These are phyloP conservation scores for Fusarium heterosporum DNA, from an alignment of 2,329 filamentous ascomycete genomes.

Conservation along the genomic window DNA sequence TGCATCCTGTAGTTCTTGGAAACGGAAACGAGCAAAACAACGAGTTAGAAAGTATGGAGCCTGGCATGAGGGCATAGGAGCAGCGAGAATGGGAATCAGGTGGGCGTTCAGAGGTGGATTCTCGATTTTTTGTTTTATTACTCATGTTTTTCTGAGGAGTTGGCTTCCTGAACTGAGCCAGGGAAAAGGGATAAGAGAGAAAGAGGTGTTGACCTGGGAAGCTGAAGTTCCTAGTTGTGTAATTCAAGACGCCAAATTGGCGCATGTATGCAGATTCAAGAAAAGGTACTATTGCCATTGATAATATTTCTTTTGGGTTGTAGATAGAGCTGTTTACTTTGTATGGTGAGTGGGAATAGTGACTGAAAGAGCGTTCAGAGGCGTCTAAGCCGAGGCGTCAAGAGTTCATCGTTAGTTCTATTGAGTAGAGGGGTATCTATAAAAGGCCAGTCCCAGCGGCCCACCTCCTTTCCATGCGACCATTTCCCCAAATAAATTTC, in stretches of 20 bases:
- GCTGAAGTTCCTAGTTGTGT: slow-evolving; percentile 35
- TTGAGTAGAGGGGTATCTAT: slow-evolving; percentile 47
- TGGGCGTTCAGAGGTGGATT: slow-evolving; percentile 47
- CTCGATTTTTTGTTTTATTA: slow-evolving; percentile 39
- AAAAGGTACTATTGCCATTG: slow-evolving; percentile 25
- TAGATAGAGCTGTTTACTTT: not conserved
- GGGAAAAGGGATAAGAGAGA: slow-evolving; percentile 33
- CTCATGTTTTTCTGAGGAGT: slow-evolving; percentile 34
- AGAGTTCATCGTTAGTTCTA: slow-evolving; percentile 34
- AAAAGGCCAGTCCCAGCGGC: slow-evolving; percentile 9
- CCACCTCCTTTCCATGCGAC: not conserved
- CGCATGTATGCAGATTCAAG: slow-evolving; percentile 38
- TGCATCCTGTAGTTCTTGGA: slow-evolving; percentile 13
- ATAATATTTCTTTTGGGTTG: slow-evolving; percentile 12
- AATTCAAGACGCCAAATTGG: slow-evolving; percentile 36
- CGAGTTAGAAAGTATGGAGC: slow-evolving; percentile 1
- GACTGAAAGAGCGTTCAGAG: not conserved
- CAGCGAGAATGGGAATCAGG: slow-evolving; percentile 23
- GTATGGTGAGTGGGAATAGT: not conserved
- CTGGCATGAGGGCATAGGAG: slow-evolving; percentile 1
- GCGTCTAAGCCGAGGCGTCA: not conserved
- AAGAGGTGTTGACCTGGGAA: slow-evolving; percentile 18
- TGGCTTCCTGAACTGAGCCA: slow-evolving; percentile 28
- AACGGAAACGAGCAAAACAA: slow-evolving; percentile 11
- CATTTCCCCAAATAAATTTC: slow-evolving; percentile 14